Conservation (phyloP, 2,329 filamentous ascomycete genomes). For the Ophiostoma himal-ulmi region DNA sequence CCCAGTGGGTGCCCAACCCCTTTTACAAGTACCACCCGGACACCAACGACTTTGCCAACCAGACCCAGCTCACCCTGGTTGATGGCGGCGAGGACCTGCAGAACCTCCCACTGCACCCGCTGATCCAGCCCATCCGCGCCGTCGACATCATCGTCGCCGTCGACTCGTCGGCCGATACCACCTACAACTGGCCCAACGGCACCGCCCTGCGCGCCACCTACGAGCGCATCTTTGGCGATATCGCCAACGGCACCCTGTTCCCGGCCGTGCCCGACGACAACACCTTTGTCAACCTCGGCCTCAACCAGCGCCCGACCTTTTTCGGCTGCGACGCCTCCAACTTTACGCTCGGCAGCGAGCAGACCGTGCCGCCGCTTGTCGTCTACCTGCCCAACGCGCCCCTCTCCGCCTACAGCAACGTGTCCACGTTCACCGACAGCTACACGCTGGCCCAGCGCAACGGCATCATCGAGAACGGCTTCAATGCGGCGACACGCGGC, state of each 20-base stretch:
- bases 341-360: slow-evolving; percentile 28
- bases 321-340: slow-evolving; percentile 52
- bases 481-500: slow-evolving; percentile 72
- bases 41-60: slow-evolving; percentile 35
- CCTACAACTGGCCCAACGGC: slow-evolving; percentile 54
- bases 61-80: slow-evolving; percentile 40
- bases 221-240: slow-evolving; percentile 43
- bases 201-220: slow-evolving; percentile 54
- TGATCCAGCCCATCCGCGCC: slow-evolving; percentile 44
- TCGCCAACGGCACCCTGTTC: slow-evolving; percentile 52
- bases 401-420: slow-evolving; percentile 70
- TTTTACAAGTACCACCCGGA: slow-evolving; percentile 48
- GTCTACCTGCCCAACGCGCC: slow-evolving; percentile 79
- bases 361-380: slow-evolving; percentile 31
- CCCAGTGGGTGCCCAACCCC: slow-evolving; percentile 55
- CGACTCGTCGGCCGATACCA: slow-evolving; percentile 59
- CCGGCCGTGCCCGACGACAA: slow-evolving; percentile 50
- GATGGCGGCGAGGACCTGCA: slow-evolving; percentile 47
- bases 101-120: slow-evolving; percentile 48
- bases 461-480: slow-evolving; percentile 79
- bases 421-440: slow-evolving; percentile 64
- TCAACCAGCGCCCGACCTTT: slow-evolving; percentile 56
- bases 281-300: slow-evolving; percentile 52
- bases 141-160: slow-evolving; percentile 60
- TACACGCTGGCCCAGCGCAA: slow-evolving; percentile 65